phyloP scores from a whole-genome alignment of 257 asterid species.

The Knoxia roxburghii region DNA sequence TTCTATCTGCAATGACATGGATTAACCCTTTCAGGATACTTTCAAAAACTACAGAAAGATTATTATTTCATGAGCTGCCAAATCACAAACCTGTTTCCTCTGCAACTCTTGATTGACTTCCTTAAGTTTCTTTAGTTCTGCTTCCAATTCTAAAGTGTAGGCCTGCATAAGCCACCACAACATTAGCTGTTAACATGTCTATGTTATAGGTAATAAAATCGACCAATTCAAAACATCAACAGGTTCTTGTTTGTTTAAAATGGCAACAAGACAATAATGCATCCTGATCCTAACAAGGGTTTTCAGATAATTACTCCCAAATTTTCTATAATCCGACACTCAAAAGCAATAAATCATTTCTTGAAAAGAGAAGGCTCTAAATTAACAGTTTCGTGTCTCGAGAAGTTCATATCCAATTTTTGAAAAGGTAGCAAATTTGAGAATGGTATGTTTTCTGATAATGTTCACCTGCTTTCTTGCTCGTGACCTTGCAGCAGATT shows the following conservation, averaged over 20 bases:
- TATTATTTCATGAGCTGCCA: constrained; percentile 11
- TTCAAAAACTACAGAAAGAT: neutral
- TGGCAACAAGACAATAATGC: too few relatives aligned
- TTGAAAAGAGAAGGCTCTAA: neutral
- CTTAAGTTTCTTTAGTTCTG: constrained; percentile 78
- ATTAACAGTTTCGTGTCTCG: neutral
- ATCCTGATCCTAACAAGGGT: neutral
- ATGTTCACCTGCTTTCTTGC: constrained; percentile 77
- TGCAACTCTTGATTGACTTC: constrained; percentile 66
- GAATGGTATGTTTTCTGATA: constrained; percentile 6
- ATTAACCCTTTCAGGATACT: neutral
- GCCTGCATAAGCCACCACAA: constrained; percentile 49
- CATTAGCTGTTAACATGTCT: neutral
- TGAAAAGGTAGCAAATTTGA: neutral
- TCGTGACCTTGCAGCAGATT: constrained; percentile 52
- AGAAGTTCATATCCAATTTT: neutral
- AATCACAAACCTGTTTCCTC: constrained; percentile 58
- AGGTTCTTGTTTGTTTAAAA: neutral
- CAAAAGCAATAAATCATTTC: neutral
- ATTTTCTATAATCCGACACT: too few relatives aligned
- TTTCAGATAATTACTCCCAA: too few relatives aligned
- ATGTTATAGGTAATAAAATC: neutral
- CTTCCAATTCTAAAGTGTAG: constrained; percentile 85
- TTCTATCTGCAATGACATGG: constrained; percentile 47
- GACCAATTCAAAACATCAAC: neutral